phyloP scores from a whole-genome alignment of 1,139 yeast species.

The Saccharomyces hybrid region DNA sequence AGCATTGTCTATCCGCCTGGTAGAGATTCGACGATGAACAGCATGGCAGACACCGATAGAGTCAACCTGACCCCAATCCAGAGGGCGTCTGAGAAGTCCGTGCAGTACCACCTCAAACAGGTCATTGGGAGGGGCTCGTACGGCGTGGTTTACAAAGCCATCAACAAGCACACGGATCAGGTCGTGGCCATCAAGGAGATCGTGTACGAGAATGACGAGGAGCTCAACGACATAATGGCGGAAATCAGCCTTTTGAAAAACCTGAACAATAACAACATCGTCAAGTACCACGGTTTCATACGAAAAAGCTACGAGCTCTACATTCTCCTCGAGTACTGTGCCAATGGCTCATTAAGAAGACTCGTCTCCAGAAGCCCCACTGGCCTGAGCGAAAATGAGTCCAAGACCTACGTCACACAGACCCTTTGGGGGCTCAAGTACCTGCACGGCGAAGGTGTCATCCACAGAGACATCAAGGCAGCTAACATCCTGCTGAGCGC shows the following conservation, averaged over 20 bases:
- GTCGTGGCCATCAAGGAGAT: slow-evolving; percentile 84
- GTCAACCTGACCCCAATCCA: neutral
- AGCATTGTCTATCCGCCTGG: neutral
- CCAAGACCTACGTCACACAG: slow-evolving; percentile 56
- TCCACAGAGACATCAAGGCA: slow-evolving; percentile 91
- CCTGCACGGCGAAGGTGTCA: slow-evolving; percentile 82
- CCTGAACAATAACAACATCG: slow-evolving; percentile 77
- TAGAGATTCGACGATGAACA: neutral
- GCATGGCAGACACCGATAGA: neutral
- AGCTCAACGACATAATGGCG: slow-evolving; percentile 55
- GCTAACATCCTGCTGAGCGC: slow-evolving; percentile 84
- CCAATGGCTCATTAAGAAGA: slow-evolving; percentile 76
- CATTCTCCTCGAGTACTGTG: slow-evolving; percentile 74
- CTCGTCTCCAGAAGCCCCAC: slow-evolving; percentile 43
- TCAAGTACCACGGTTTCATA: slow-evolving; percentile 82
- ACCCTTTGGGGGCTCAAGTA: slow-evolving; percentile 68
- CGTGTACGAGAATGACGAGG: slow-evolving; percentile 48
- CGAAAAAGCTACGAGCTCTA: slow-evolving; percentile 59
- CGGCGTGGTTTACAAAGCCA: slow-evolving; percentile 65
- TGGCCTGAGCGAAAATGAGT: slow-evolving; percentile 51
- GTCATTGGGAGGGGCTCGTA: slow-evolving; percentile 73
- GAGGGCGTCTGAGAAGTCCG: slow-evolving; percentile 34
- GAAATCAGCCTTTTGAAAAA: slow-evolving; percentile 80
- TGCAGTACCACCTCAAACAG: slow-evolving; percentile 51
- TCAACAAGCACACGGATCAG: slow-evolving; percentile 55